These are phyloP conservation scores for Aureobasidium lini DNA, from an alignment of 2,329 filamentous ascomycete genomes.

Conservation along the genomic window DNA sequence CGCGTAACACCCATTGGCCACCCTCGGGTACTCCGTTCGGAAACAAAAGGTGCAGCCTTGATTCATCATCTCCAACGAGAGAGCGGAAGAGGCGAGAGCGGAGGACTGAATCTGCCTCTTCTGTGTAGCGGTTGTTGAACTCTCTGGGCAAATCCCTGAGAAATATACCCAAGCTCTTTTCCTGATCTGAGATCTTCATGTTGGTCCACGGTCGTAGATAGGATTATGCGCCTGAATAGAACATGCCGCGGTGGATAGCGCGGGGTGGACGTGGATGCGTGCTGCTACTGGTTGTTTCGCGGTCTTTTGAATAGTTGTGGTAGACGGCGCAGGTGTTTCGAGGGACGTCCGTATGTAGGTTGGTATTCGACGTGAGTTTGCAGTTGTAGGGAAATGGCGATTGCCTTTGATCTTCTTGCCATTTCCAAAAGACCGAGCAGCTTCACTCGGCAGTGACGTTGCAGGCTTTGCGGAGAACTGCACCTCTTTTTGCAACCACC, in stretches of 20 bases:
- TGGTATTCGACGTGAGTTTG: neutral
- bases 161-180: conserved; percentile 65
- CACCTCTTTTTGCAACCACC: neutral
- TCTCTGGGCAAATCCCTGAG: conserved; percentile 69
- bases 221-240: conserved; percentile 4
- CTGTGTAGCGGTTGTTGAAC: conserved; percentile 68
- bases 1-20: conserved; percentile 61
- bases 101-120: conserved; percentile 63
- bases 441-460: neutral
- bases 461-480: neutral
- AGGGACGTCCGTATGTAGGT: neutral
- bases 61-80: conserved; percentile 65
- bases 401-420: neutral
- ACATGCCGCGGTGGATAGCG: conserved; percentile 1
- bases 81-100: conserved; percentile 78
- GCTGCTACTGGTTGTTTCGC: neutral
- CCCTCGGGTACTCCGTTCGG: conserved; percentile 51
- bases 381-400: neutral
- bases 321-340: neutral
- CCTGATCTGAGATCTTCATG: conserved; percentile 41
- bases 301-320: neutral
- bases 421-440: neutral
- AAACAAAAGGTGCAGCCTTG: conserved; percentile 75
- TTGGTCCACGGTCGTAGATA: neutral
- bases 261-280: neutral